Base-by-base conservation (phyloP, 106 monocot genomes). In the Allium fistulosum region DNA sequence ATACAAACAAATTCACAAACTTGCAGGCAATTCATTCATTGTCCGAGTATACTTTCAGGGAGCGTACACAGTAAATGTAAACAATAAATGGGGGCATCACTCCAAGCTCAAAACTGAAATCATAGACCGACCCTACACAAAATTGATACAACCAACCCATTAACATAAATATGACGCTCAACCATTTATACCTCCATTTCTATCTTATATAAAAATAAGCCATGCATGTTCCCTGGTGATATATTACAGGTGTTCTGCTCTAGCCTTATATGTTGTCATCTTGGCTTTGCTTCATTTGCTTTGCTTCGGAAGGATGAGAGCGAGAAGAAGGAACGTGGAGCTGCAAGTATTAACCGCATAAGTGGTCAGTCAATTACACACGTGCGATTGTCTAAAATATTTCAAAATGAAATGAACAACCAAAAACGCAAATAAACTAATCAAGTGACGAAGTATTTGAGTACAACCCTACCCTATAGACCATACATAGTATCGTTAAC, bases 241-340 rank as follows among this genome's bases (percentile, higher is more conserved):
- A 9, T n/a, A 57, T 11, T 11, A 18, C 17, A 28, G 17, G 2
- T 49, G 10, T 26, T 68, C 56, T 55, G 11, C 11, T 11, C 37
- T 37, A 0, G 37, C 53, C 28, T 37, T 14, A 2, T n/a, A 13
- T 9, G 12, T 11, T 87, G 37, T 68, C 83, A 96, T 61, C 91
- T 82, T 15, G 80, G 83, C 81, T 86, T 92, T 14, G 86, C 78
- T 65, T 92, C 92, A n/a, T 73, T 74, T 58, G 80, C 86, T 63
- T 92, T 88, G 78, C 84, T 82, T 72, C 96, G 81, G 67, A 96
- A 82, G 11, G 88, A 76, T 66, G 96, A 86, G 15, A 96, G 91
- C 46, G 96, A 91, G 80, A 96, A 96, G 80, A 96, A 88, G 14
- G 96, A 92, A n/a, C 92, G 83, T 12, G 88, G 85, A 49, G 88